Conservation (phyloP, 176 grass and related monocot genomes). For the Phoenix dactylifera region DNA sequence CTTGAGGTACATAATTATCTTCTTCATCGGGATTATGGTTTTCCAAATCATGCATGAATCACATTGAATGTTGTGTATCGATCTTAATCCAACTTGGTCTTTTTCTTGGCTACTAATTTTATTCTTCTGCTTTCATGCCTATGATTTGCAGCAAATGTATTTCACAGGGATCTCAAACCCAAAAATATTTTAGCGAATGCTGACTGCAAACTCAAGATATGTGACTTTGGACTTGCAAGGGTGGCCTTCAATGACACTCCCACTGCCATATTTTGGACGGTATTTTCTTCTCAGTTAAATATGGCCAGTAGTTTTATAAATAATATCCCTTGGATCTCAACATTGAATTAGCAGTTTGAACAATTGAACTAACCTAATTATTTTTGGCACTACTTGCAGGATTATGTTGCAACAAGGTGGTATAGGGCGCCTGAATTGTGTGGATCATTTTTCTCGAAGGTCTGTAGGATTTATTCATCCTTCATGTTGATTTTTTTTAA, state of each 20-base stretch:
- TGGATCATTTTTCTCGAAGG: conserved; percentile 17
- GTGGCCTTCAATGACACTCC: conserved; percentile 17
- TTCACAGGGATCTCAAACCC: conserved; percentile 13
- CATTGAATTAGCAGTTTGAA: too few species aligned
- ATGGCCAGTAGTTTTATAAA: too few species aligned
- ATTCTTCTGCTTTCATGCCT: too few species aligned
- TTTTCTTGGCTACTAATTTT: too few species aligned
- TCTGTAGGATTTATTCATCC: not conserved
- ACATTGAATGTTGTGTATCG: too few species aligned
- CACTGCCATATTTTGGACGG: conserved; percentile 18
- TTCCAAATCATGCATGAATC: too few species aligned
- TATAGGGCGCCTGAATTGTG: conserved; percentile 14
- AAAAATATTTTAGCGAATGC: conserved; percentile 18
- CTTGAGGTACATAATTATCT: too few species aligned
- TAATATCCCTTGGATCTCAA: too few species aligned
- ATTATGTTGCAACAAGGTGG: conserved; percentile 21
- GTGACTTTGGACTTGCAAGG: conserved; percentile 18
- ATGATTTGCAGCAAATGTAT: conserved; percentile 13
- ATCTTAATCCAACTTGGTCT: too few species aligned
- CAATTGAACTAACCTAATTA: too few species aligned
- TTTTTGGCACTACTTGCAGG: not conserved
- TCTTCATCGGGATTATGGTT: too few species aligned
- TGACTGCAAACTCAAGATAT: conserved; percentile 15
- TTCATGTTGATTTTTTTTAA: too few species aligned
- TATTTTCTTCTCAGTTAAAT: not conserved